Percentiles rank a stretch among this genome's conserved stretches.
These are phyloP conservation scores for Yamadazyma triangularis DNA, from an alignment of 1,139 yeast genomes.

Conservation along the genomic window DNA sequence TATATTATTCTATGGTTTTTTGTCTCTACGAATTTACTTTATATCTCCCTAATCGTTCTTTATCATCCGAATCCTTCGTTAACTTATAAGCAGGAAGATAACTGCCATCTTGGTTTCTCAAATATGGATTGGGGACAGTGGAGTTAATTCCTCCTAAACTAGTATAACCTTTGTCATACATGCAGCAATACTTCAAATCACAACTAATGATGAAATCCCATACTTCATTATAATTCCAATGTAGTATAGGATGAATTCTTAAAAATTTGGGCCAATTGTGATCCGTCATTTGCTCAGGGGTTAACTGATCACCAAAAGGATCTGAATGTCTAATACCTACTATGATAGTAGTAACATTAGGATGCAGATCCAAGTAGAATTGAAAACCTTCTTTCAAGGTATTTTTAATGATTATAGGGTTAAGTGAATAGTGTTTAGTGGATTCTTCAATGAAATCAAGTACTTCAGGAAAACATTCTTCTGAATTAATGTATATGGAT, in stretches of 20 bases:
- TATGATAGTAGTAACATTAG: conserved; percentile 55
- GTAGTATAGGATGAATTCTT: conserved; percentile 75
- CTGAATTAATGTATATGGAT: conserved; percentile 68
- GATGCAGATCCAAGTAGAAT: conserved; percentile 45
- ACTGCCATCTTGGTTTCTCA: conserved; percentile 25
- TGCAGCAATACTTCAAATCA: conserved; percentile 54
- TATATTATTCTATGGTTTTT: conserved; percentile 1
- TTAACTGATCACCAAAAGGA: conserved; percentile 60
- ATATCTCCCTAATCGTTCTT: conserved; percentile 40
- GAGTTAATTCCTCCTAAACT: conserved; percentile 71
- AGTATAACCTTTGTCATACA: conserved; percentile 78
- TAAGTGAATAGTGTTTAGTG: conserved; percentile 39
- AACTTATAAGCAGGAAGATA: conserved; percentile 67
- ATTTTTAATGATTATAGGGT: conserved; percentile 41
- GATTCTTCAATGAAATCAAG: conserved; percentile 40
- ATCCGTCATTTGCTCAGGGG: conserved; percentile 64
- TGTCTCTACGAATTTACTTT: conserved; percentile 3
- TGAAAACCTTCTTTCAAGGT: conserved; percentile 64
- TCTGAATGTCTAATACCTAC: conserved; percentile 83
- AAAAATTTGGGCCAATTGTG: conserved; percentile 84
- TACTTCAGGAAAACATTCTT: conserved; percentile 61
- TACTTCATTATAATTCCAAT: conserved; percentile 74
- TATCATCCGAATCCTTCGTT: conserved; percentile 54
- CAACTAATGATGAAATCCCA: conserved; percentile 64
- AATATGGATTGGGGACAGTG: conserved; percentile 63